Base-by-base conservation (phyloP, 768 basidiomycete genomes). In the Suillus occidentalis region DNA sequence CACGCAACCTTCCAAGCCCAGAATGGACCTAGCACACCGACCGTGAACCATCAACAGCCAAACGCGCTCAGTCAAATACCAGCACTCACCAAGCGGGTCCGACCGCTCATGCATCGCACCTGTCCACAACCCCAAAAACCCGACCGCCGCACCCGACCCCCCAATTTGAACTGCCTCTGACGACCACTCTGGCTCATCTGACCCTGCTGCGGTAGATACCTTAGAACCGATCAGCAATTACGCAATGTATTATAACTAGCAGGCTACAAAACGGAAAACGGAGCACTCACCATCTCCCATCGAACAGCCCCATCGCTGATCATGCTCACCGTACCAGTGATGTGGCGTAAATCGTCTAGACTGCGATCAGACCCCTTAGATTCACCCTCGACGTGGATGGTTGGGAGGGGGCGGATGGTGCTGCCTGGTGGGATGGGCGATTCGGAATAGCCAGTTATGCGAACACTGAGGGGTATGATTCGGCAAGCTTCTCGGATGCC, bases 101-200 rank as follows among this genome's bases (percentile, higher is more conserved):
- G 71, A 72, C 5, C 65, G 63, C 65, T 82, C 82, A 66, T 87
- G 85, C 20, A 70, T 70, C 16, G 81, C 81, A 9, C 84, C 83
- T 0, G 86, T 86, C 85, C 85, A 87, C 75, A 82, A 69, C 9
- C 86, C 87, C 2, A 88, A 74, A 2, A 85, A 71, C 10, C 87
- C 87, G 25, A 79, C 70, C 0, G 80, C 81, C n/a, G 84, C 84
- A 7, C 84, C 85, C 18, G 84, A 73, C 2, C 81, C 81, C 14
- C 87, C 87, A 13, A 87, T 71, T 65, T 88, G 87, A 0, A 88
- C 75, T n/a, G 80, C 84, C 65, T 88, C 86, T 14, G 79, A 82
- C 2, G 76, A 73, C 87, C 86, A 88, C 66, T 85, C 81, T 0
- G 81, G 76, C 6, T 65, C 65, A 22, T 72, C 69, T 20, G 79